phyloP scores from a whole-genome alignment of 176 grass and related monocot genomes.

The Aegilops umbellulata region DNA sequence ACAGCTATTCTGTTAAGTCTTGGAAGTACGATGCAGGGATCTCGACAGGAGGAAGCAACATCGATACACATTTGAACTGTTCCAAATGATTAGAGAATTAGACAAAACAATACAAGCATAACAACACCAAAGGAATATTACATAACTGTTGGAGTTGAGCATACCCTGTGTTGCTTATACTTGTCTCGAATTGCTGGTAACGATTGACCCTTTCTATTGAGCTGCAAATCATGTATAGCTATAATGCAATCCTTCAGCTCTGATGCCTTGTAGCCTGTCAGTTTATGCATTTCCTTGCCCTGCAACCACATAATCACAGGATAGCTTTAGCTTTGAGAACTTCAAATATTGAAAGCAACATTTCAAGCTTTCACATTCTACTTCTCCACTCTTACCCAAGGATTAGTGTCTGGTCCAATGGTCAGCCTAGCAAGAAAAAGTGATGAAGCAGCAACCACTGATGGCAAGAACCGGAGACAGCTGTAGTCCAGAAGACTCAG shows the following conservation, averaged over 20 bases:
- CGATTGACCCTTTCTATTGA: conserved; percentile 48
- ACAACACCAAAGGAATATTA: conserved; percentile 1
- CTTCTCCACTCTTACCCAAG: conserved; percentile 62
- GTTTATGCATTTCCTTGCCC: conserved; percentile 55
- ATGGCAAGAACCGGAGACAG: conserved; percentile 78
- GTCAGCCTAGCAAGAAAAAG: conserved; percentile 77
- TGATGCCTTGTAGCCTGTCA: conserved; percentile 63
- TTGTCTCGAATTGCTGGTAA: conserved; percentile 67
- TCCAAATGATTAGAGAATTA: conserved; percentile 34
- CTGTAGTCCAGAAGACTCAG: conserved; percentile 81
- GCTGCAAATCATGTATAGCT: conserved; percentile 74
- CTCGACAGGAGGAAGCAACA: conserved; percentile 46
- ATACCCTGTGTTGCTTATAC: conserved; percentile 89
- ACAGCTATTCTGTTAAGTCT: conserved; percentile 33
- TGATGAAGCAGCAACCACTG: conserved; percentile 72
- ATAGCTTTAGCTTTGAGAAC: conserved; percentile 17
- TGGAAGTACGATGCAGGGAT: conserved; percentile 59
- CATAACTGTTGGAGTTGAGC: conserved; percentile 15
- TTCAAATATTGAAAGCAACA: not conserved
- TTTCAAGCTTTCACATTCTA: not conserved
- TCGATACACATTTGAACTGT: conserved; percentile 79
- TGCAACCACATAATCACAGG: conserved; percentile 30
- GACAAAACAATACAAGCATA: conserved; percentile 8
- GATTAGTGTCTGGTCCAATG: conserved; percentile 50
- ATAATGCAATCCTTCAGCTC: conserved; percentile 79